Evolutionary conservation across 805 yeast genomes (phyloP).

Genomic region (Priceomyces carsonii): DNA sequence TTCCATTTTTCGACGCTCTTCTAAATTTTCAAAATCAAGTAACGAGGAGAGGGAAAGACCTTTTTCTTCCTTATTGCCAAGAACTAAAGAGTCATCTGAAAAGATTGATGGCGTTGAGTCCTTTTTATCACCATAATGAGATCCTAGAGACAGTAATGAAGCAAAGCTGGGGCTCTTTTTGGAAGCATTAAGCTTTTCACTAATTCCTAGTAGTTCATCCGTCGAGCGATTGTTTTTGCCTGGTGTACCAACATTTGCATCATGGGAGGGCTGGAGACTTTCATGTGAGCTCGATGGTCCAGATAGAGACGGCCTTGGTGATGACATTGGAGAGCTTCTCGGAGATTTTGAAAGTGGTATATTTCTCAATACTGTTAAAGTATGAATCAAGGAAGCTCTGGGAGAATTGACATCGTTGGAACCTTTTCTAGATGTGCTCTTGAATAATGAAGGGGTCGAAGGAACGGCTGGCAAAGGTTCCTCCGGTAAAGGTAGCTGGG

Average conservation of each 20-base stretch:
- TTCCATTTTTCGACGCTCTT: constrained; percentile 44
- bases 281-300: no score
- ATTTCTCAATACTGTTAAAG: constrained; percentile 39
- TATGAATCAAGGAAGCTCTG: constrained; percentile 40
- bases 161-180: constrained; percentile 5
- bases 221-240: no score
- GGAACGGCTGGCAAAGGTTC: constrained; percentile 51
- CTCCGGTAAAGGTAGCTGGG: constrained; percentile 55
- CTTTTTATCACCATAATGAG: constrained; percentile 3
- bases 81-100: constrained; percentile 4
- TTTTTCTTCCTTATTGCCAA: background rate
- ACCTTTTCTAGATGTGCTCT: constrained; percentile 34
- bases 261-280: no score
- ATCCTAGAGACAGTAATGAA: constrained; percentile 7
- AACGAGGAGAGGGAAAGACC: constrained; percentile 10
- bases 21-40: constrained; percentile 34
- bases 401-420: constrained; percentile 41
- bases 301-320: constrained; percentile 52
- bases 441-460: constrained; percentile 32
- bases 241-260: no score
- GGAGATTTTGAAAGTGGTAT: constrained; percentile 39
- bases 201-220: no score
- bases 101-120: background rate
- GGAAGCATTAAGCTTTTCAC: no score
- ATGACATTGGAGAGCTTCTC: constrained; percentile 37